Conservation (phyloP, 306 rosid genomes). For the Rubus idaeus region DNA sequence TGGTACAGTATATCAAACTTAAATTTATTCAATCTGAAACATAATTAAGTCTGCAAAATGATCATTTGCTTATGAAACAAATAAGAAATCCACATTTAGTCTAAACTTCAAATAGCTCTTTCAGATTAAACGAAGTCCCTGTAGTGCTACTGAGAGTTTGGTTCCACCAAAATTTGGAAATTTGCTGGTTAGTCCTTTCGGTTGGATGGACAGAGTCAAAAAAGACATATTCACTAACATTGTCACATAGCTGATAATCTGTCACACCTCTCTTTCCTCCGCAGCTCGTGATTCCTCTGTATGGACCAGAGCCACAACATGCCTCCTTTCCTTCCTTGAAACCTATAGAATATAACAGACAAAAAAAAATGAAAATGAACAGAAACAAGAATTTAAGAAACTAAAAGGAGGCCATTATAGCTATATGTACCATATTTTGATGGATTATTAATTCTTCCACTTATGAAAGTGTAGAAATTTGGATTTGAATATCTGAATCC, state of each 20-base stretch:
- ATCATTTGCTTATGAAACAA: too few species aligned
- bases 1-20: background rate
- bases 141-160: slow-evolving; percentile 24
- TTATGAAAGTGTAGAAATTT: slow-evolving; percentile 11
- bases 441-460: slow-evolving; percentile 29
- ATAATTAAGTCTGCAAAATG: too few species aligned
- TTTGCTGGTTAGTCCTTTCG: slow-evolving; percentile 26
- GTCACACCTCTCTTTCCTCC: slow-evolving; percentile 48
- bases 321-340: slow-evolving; percentile 43
- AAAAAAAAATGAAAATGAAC: too few species aligned
- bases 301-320: slow-evolving; percentile 58
- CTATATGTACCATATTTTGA: slow-evolving; percentile 38
- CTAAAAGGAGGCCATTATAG: too few species aligned
- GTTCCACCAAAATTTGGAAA: slow-evolving; percentile 38
- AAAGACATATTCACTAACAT: slow-evolving; percentile 33
- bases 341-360: slow-evolving; percentile 23
- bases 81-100: too few species aligned
- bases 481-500: slow-evolving; percentile 40
- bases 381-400: too few species aligned
- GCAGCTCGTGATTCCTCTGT: slow-evolving; percentile 48
- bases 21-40: too few species aligned
- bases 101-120: slow-evolving; percentile 32
- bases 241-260: slow-evolving; percentile 42
- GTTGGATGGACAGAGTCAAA: slow-evolving; percentile 51
- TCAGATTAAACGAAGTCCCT: slow-evolving; percentile 31